These are phyloP conservation scores for Bryum argenteum DNA, from an alignment of 225 moss, liverwort and hornwort species.

Conservation along the genomic window DNA sequence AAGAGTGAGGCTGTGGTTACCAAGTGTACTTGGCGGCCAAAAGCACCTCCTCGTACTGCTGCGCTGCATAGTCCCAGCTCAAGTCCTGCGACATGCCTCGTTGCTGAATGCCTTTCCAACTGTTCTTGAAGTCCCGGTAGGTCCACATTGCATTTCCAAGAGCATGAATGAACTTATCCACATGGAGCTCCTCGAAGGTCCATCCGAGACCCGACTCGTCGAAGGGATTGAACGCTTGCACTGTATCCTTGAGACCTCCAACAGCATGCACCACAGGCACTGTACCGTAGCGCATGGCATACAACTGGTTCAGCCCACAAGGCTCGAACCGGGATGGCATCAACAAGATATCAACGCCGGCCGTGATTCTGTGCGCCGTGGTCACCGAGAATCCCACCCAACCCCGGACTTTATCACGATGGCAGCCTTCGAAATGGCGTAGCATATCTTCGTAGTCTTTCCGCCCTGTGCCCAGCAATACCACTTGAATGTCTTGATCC, in stretches of 20 bases:
- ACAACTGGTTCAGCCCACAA: slow-evolving; percentile 82
- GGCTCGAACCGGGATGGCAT: slow-evolving; percentile 93
- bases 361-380: slow-evolving; percentile 79
- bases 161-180: slow-evolving; percentile 64
- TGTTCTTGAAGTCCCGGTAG: slow-evolving; percentile 69
- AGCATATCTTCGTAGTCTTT: slow-evolving; percentile 82
- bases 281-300: slow-evolving; percentile 84
- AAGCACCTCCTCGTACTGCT: slow-evolving; percentile 83
- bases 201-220: slow-evolving; percentile 72
- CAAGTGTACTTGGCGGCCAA: slow-evolving; percentile 83
- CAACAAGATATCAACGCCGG: slow-evolving; percentile 69
- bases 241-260: slow-evolving; percentile 77
- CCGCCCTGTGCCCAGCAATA: slow-evolving; percentile 78
- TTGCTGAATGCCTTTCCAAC: slow-evolving; percentile 74
- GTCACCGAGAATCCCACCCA: slow-evolving; percentile 87
- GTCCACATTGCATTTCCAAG: slow-evolving; percentile 89
- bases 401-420: slow-evolving; percentile 78
- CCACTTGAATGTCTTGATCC: slow-evolving; percentile 77
- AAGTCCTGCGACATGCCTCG: slow-evolving; percentile 82
- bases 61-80: slow-evolving; percentile 83
- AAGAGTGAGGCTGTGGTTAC: slow-evolving; percentile 34
- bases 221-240: slow-evolving; percentile 74
- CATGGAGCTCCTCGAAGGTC: slow-evolving; percentile 67
- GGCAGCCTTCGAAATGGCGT: slow-evolving; percentile 55
- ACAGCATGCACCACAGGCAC: slow-evolving; percentile 84